Evolutionary conservation across 2,329 filamentous ascomycete genomes (phyloP).

Genomic region (Aureobasidium sp.): DNA sequence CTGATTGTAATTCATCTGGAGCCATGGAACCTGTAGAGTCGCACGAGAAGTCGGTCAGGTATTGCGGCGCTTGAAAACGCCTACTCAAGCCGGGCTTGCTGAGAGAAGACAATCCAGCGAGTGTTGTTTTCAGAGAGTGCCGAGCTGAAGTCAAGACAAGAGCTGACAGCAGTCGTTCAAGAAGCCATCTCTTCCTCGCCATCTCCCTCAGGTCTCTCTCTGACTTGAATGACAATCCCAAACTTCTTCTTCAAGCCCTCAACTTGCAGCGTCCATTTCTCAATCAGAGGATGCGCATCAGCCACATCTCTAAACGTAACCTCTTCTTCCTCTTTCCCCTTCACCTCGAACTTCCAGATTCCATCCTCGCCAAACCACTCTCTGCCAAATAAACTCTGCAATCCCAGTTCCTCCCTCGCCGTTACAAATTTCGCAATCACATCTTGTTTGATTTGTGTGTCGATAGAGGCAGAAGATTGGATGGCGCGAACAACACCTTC

Average conservation of each 20-base stretch:
- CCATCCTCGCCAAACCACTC: constrained; percentile 65
- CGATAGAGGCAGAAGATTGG: constrained; percentile 21
- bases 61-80: no score
- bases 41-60: no score
- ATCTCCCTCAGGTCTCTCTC: neutral
- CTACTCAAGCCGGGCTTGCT: no score
- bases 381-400: constrained; percentile 55
- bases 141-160: no score
- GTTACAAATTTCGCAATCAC: constrained; percentile 22
- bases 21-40: no score
- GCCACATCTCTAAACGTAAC: constrained; percentile 57
- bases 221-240: constrained; percentile 27
- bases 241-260: constrained; percentile 36
- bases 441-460: constrained; percentile 20
- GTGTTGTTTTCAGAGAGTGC: no score
- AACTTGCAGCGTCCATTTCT: constrained; percentile 51
- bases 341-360: constrained; percentile 57
- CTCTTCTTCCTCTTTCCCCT: constrained; percentile 28
- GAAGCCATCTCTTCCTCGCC: constrained; percentile 1
- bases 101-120: no score
- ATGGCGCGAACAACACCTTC: constrained; percentile 58
- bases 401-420: constrained; percentile 36
- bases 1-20: no score
- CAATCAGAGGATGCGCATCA: constrained; percentile 58
- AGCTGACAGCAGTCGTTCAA: neutral